These are phyloP conservation scores for Penicillium odoratum DNA, from an alignment of 495 filamentous ascomycete genomes.

Conservation along the genomic window DNA sequence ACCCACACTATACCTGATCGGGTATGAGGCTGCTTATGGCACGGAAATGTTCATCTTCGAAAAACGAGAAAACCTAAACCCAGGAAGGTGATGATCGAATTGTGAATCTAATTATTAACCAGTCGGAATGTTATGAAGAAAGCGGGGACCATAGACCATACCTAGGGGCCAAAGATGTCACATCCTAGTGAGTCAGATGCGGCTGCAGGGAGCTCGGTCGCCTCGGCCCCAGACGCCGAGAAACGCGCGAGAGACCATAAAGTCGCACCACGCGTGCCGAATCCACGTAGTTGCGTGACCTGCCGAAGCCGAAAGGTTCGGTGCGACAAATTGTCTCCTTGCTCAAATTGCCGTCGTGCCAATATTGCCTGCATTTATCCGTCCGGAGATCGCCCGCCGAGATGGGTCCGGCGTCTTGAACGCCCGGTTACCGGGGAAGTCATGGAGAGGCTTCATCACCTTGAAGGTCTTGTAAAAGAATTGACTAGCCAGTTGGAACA, in stretches of 20 bases:
- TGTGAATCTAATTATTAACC: background rate
- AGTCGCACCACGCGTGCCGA: slow-evolving; percentile 25
- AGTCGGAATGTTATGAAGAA: background rate
- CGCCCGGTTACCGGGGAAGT: slow-evolving; percentile 39
- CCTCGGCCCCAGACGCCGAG: slow-evolving; percentile 33
- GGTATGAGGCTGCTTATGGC: slow-evolving; percentile 6
- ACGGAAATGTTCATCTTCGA: background rate
- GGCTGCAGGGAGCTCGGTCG: slow-evolving; percentile 1
- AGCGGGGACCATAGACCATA: background rate
- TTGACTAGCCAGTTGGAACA: slow-evolving; percentile 52
- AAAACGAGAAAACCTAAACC: no score
- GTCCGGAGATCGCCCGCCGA: slow-evolving; percentile 42
- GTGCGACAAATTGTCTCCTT: slow-evolving; percentile 67
- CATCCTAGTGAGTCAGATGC: slow-evolving; percentile 7
- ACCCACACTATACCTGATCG: slow-evolving; percentile 7
- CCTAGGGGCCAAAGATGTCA: slow-evolving; percentile 9
- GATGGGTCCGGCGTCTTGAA: slow-evolving; percentile 53
- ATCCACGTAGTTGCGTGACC: slow-evolving; percentile 54
- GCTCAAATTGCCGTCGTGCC: slow-evolving; percentile 64
- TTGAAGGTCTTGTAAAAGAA: slow-evolving; percentile 58
- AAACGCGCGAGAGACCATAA: slow-evolving; percentile 30
- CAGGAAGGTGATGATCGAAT: background rate
- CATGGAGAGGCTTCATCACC: slow-evolving; percentile 51
- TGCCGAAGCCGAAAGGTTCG: slow-evolving; percentile 65
- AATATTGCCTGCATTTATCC: slow-evolving; percentile 59